phyloP scores from a whole-genome alignment of 2,329 filamentous ascomycete species.

The Didymella arachidicola region DNA sequence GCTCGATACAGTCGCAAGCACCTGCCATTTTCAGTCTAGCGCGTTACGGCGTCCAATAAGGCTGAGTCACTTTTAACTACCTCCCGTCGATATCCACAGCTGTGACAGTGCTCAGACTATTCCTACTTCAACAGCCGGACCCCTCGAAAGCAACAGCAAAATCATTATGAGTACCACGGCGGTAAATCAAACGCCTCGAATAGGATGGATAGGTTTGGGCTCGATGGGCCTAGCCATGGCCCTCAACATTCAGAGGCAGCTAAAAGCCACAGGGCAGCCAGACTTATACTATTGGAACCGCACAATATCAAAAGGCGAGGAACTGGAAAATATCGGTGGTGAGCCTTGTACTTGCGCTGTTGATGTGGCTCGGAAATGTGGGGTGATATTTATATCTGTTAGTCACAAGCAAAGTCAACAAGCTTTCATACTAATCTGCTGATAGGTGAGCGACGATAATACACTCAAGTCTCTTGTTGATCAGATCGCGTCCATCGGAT shows the following conservation, averaged over 20 bases:
- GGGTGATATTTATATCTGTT: conserved; percentile 49
- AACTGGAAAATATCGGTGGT: conserved; percentile 40
- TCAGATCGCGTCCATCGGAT: conserved; percentile 28
- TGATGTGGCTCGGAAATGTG: conserved; percentile 31
- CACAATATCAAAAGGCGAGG: conserved; percentile 56
- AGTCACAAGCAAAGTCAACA: neutral
- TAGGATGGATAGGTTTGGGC: conserved; percentile 54
- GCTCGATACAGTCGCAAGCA: neutral
- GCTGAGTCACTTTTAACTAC: conserved; percentile 16
- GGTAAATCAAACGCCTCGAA: neutral
- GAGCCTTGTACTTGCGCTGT: conserved; percentile 24
- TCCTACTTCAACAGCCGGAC: neutral
- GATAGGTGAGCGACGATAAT: conserved; percentile 52
- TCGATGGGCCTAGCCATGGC: conserved; percentile 63
- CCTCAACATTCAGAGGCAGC: conserved; percentile 57
- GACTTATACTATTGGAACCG: conserved; percentile 57
- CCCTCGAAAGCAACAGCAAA: neutral
- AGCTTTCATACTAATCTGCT: neutral
- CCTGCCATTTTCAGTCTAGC: conserved; percentile 21
- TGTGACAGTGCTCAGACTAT: neutral
- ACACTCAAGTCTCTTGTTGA: conserved; percentile 48
- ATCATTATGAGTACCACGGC: neutral
- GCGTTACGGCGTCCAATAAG: conserved; percentile 10
- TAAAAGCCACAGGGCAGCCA: conserved; percentile 31
- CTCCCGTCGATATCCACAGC: conserved; percentile 1